Base-by-base conservation (phyloP, 2,329 filamentous ascomycete genomes). In the Colletotrichum endophyticum region DNA sequence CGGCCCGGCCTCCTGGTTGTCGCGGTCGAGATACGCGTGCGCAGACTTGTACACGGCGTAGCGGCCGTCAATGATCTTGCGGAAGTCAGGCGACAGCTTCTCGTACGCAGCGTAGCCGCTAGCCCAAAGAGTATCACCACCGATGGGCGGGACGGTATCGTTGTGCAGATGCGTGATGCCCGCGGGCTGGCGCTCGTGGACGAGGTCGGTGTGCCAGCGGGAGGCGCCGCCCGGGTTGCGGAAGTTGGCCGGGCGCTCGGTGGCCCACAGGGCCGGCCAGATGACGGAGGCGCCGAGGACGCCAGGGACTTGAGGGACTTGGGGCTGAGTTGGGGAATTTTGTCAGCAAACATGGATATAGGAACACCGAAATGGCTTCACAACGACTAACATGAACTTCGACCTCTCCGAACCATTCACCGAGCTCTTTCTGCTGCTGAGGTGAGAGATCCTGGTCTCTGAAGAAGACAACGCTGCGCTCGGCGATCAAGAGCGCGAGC, bases 101-200 rank as follows among this genome's bases (percentile, higher is more conserved):
- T 94, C 93, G 79, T 95, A 95, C 0, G 93, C 93, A 0, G 91
- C 86, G 81, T 95, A 95, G 2, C 93, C 93, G 74, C 89, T 92
- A 0, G 93, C 92, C 93, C 94, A 95, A 0, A 95, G 88, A 0
- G 94, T 95, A 82, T 95, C 94, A 13, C 94, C 94, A 2, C 94
- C 94, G 0, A 91, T 81, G 0, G 87, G 87, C 0, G 93, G 92
- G 0, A 95, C 87, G 0, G 92, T 92, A 81, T 94, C 93, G 71
- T 94, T 94, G 84, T 94, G 92, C 8, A 94, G 86, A 81, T 94
- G 92, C 0, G 93, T 94, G 70, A 94, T 91, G 8, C 93, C 93
- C 0, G 94, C 92, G 2, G 94, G 93, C 73, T 95, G 93, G 39
- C 88, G 87, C 82, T 95, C 93, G 79, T 95, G 93, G 0, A 95